Base-by-base conservation (phyloP, 305 asterid genomes). In the Solanum hybrid region DNA sequence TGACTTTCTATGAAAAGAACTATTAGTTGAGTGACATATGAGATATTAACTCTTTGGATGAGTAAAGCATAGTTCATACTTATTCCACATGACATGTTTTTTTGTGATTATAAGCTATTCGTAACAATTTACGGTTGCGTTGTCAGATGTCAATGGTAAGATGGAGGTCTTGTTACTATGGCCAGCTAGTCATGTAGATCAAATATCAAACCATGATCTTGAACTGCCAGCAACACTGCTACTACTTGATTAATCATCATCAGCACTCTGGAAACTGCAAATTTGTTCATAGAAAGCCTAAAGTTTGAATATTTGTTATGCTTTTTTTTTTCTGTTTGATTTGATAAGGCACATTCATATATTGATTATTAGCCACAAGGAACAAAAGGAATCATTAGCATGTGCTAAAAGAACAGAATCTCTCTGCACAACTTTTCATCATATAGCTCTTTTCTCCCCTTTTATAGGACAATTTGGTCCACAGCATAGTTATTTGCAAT, bases 331-430 rank as follows among this genome's bases (percentile, higher is more conserved):
- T 69, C 32, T 35, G 13, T 16, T 10, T 27, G 71, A 80, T 88
- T 88, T 88, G 88, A 80, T 40, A 7, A 24, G 88, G 26, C 87
- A 42, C 88, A 81, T 7, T 27, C 20, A 38, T 16, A 51, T 75
- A 56, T 0, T 12, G 60, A 90, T 85, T 85, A 84, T 66, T 86
- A 77, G 73, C 72, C 40, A 76, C 10, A 73, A 36, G 73, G 87
- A 90, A 73, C 81, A 73, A 29, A 88, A 85, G 81, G 92, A 88
- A 90, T 88, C 92, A 46, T 60, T 5, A 35, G 69, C 84, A 88
- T 32, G 85, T 73, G 90, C 38, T 81, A 56, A 69, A 51, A 40
- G 92, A 87, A 87, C 60, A 78, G 90, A 89, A 76, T 90, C 87
- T 12, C 12, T 81, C 64, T 79, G 11, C 32, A 14, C 60, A 79